Percentiles rank a stretch among this genome's conserved stretches.
Conservation (phyloP, 1,139 yeast genomes). For the Pichia sp. region DNA sequence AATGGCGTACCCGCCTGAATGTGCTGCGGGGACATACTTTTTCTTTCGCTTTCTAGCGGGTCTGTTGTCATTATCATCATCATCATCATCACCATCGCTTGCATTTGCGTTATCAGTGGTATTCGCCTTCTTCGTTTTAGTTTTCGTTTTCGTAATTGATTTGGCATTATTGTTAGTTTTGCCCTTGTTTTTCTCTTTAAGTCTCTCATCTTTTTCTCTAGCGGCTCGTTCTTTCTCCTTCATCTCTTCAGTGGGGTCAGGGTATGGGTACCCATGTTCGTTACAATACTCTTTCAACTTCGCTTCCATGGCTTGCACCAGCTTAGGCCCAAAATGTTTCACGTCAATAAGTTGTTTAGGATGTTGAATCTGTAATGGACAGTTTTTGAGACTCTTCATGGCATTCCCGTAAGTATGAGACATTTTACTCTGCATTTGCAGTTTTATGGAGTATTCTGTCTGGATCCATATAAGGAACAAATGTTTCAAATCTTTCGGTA, state of each 20-base stretch:
- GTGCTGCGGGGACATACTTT: constrained; percentile 63
- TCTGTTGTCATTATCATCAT: neutral
- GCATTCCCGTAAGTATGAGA: constrained; percentile 45
- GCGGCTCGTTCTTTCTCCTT: neutral
- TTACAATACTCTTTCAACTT: constrained; percentile 41
- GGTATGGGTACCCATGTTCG: constrained; percentile 34
- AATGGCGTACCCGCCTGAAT: constrained; percentile 88
- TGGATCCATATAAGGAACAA: constrained; percentile 47
- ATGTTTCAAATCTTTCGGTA: constrained; percentile 31
- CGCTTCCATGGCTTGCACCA: constrained; percentile 39
- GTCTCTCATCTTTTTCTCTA: neutral
- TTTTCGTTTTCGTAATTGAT: no score
- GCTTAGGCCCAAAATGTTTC: constrained; percentile 57
- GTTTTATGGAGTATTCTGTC: constrained; percentile 38
- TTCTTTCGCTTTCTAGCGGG: constrained; percentile 27
- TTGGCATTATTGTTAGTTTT: neutral
- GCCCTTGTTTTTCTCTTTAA: neutral
- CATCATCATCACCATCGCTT: neutral
- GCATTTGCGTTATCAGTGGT: no score
- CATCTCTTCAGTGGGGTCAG: constrained; percentile 21
- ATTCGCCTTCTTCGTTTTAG: no score
- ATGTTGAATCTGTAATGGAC: constrained; percentile 37
- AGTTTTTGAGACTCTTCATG: constrained; percentile 36
- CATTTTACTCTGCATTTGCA: constrained; percentile 35
- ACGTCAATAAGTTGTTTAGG: constrained; percentile 46